phyloP scores from a whole-genome alignment of 345 rosid species.

The Boechera stricta region DNA sequence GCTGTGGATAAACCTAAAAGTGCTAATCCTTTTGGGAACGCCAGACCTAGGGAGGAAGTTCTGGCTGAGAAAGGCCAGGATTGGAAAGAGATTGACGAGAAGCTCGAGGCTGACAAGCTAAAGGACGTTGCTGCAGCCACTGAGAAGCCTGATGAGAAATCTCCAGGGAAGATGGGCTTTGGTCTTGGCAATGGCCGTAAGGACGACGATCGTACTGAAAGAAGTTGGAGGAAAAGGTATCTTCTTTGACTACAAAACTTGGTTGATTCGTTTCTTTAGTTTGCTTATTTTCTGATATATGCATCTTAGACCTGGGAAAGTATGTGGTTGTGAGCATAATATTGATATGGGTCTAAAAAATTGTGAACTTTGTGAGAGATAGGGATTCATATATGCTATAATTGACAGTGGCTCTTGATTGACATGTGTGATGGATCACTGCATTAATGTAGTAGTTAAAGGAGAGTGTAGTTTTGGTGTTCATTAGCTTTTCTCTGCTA shows the following conservation, averaged over 20 bases:
- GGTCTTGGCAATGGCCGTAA: conserved; percentile 53
- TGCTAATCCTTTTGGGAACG: conserved; percentile 80
- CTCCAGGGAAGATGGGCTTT: conserved; percentile 51
- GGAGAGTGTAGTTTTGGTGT: conserved; percentile 7
- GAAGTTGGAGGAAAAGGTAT: conserved; percentile 65
- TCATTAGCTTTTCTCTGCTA: neutral
- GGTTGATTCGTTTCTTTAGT: conserved; percentile 23
- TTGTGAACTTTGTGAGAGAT: neutral
- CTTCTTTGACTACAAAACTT: conserved; percentile 42
- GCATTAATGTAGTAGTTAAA: conserved; percentile 2
- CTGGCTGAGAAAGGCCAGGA: conserved; percentile 91
- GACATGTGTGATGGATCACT: neutral
- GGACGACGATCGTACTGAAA: conserved; percentile 41
- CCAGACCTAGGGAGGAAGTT: conserved; percentile 97
- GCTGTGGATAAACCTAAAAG: conserved; percentile 62
- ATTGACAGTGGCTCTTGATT: neutral
- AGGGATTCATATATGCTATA: conserved; percentile 1
- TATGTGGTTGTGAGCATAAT: neutral
- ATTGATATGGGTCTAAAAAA: conserved; percentile 12
- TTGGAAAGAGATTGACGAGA: conserved; percentile 95
- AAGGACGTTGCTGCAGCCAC: conserved; percentile 48
- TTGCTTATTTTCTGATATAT: conserved; percentile 5
- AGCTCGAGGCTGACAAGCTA: conserved; percentile 61
- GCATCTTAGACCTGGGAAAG: neutral
- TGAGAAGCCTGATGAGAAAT: conserved; percentile 55